These are phyloP conservation scores for Mycena capillaripes DNA, from an alignment of 768 basidiomycete genomes.

Conservation along the genomic window DNA sequence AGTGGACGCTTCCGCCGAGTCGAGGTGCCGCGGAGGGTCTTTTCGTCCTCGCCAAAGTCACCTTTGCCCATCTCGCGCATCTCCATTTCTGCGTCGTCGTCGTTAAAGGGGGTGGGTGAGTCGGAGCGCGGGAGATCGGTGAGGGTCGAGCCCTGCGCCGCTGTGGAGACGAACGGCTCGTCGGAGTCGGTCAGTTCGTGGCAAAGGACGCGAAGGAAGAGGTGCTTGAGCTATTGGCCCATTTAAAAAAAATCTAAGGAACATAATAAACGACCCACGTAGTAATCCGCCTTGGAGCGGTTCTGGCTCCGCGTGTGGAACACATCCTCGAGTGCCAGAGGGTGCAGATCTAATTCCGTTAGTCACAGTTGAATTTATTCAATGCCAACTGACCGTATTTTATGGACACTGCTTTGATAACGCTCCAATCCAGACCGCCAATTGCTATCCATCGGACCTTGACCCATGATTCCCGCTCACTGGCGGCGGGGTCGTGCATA, in stretches of 20 bases:
- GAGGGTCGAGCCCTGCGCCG: constrained; percentile 44
- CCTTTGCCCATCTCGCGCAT: constrained; percentile 36
- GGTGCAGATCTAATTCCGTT: constrained; percentile 68
- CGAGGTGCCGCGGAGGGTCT: constrained; percentile 36
- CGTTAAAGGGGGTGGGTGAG: constrained; percentile 54
- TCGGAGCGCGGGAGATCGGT: constrained; percentile 50
- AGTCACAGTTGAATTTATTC: neutral
- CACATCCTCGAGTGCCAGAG: constrained; percentile 79
- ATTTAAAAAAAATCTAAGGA: neutral
- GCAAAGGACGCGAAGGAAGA: constrained; percentile 78
- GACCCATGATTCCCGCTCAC: constrained; percentile 69
- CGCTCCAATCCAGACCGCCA: constrained; percentile 79
- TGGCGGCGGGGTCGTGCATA: constrained; percentile 59
- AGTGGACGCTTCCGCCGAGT: constrained; percentile 29
- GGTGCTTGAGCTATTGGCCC: constrained; percentile 53
- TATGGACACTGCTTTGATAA: constrained; percentile 75
- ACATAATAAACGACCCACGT: constrained; percentile 41
- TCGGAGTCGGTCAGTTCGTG: constrained; percentile 65
- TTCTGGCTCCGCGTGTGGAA: constrained; percentile 67
- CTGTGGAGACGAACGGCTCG: constrained; percentile 32
- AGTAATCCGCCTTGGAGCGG: constrained; percentile 82
- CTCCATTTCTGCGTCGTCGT: constrained; percentile 38
- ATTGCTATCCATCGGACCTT: constrained; percentile 85
- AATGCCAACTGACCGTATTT: constrained; percentile 64
- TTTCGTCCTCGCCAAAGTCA: constrained; percentile 44